Base-by-base conservation (phyloP, 164 flowering plant genomes). In the Dillenia suffruticosa region DNA sequence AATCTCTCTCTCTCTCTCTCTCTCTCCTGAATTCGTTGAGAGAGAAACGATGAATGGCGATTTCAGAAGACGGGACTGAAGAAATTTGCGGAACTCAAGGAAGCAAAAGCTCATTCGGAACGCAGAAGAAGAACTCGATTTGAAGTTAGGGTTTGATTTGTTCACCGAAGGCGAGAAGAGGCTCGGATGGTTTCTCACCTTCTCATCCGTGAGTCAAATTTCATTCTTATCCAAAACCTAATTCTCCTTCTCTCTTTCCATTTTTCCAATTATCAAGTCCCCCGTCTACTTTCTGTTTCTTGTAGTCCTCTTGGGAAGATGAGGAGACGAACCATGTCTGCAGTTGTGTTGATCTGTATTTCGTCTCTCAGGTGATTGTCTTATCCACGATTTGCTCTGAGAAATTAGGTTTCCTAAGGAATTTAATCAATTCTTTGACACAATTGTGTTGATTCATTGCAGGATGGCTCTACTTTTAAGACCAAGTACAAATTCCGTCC, bases 111-210 rank as follows among this genome's bases (percentile, higher is more conserved):
- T 76, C 24, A 63, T 88, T 16, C 87, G 85, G 51, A 77, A 16
- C 52, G 88, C 86, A 11, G 97, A 85, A 70, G 97, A 91, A 64
- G 91, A 88, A 72, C 77, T 85, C 26, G 97, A 92, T 49, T 72
- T 94, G 4, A 95, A 87, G 72, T 71, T 95, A 51, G 97, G 99
- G 50, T 89, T 84, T 60, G 91, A 87, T 74, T 65, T 84, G 15
- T 95, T 86, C 79, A 71, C 90, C 45, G 94, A 95, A 77, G 99
- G 99, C 0, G 94, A 88, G 2, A 87, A 72, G 62, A 76, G 94
- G 57, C 97, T 95, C 55, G 99, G 99, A 9, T 95, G 99, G 99
- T 68, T 95, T 10, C 99, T 95, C 56, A 86, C 92, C 0, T 77
- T 84, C 46, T 59, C 97, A n/a, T 72, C 97, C 10, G 98, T 93